Evolutionary conservation across 768 basidiomycete genomes (phyloP).

Genomic region (Royoungia palumana): DNA sequence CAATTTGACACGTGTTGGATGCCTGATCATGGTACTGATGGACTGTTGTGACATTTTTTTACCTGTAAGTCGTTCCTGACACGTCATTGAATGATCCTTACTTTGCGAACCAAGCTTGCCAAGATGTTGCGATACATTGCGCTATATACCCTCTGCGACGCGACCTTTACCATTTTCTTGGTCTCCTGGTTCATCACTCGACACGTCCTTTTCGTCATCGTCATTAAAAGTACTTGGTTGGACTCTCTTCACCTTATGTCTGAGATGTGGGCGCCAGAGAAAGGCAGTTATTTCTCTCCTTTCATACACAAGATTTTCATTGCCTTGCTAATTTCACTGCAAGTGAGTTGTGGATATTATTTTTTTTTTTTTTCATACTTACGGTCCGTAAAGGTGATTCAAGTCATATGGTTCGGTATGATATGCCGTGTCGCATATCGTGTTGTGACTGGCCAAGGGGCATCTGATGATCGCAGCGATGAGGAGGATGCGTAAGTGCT

Average conservation of each 20-base stretch:
- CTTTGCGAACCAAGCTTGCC: constrained; percentile 55
- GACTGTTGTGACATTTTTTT: constrained; percentile 92
- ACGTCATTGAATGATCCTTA: background rate
- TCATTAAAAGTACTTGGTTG: constrained; percentile 58
- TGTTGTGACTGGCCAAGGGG: constrained; percentile 70
- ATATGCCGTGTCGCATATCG: constrained; percentile 81
- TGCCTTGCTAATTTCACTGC: constrained; percentile 52
- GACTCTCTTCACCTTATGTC: constrained; percentile 48
- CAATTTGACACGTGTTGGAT: constrained; percentile 87
- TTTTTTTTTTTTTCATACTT: background rate
- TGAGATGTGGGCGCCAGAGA: constrained; percentile 57
- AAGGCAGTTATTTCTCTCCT: constrained; percentile 54
- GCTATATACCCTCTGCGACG: constrained; percentile 63
- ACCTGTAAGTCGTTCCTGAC: constrained; percentile 55
- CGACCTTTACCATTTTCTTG: constrained; percentile 77
- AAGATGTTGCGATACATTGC: constrained; percentile 93
- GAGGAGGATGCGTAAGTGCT: constrained; percentile 57
- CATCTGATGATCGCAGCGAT: constrained; percentile 84
- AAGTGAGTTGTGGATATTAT: constrained; percentile 40
- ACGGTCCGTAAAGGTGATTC: constrained; percentile 49
- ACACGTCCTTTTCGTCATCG: constrained; percentile 73
- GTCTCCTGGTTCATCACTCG: constrained; percentile 89
- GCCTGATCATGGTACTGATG: constrained; percentile 88
- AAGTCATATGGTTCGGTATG: constrained; percentile 83
- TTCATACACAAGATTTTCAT: constrained; percentile 47